Conservation (phyloP, 441 rosid genomes). For the Syzygium syzygioides region DNA sequence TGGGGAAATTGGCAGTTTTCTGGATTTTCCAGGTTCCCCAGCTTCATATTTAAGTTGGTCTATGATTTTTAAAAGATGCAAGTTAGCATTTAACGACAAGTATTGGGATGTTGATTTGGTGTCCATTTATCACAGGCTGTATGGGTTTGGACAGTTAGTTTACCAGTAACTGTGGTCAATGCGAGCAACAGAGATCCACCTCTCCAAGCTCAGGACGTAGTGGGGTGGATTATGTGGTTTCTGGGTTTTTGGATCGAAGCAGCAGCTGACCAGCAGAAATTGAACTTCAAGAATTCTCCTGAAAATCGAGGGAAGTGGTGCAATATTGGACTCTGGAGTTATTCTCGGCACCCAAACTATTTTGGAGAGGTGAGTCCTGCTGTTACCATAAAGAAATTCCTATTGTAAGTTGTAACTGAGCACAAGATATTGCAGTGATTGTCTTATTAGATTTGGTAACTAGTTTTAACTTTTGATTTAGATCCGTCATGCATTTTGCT, state of each 20-base stretch:
- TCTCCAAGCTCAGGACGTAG: constrained; percentile 50
- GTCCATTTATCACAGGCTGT: constrained; percentile 50
- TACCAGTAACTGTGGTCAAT: constrained; percentile 86
- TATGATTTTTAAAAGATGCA: not conserved
- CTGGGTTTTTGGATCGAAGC: constrained; percentile 64
- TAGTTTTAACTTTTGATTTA: not conserved
- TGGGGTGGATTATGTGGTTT: constrained; percentile 88
- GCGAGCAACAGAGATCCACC: constrained; percentile 67
- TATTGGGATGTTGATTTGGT: not conserved
- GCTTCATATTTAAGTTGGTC: not conserved
- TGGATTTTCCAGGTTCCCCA: constrained; percentile 75
- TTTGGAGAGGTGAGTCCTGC: constrained; percentile 76
- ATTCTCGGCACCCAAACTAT: constrained; percentile 92
- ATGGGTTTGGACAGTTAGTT: constrained; percentile 94
- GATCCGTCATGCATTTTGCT: not conserved
- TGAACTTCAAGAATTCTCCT: constrained; percentile 60
- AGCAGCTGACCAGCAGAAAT: constrained; percentile 80
- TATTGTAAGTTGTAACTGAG: not conserved
- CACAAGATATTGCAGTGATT: not conserved
- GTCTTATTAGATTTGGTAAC: not conserved
- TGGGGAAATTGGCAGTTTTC: constrained; percentile 66
- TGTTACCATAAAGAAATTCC: not conserved
- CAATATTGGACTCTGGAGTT: constrained; percentile 75
- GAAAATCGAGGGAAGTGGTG: constrained; percentile 89
- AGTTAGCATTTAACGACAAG: not conserved